Evolutionary conservation across 495 filamentous ascomycete species (phyloP).

Genomic region (Trichodelitschia bisporula): DNA sequence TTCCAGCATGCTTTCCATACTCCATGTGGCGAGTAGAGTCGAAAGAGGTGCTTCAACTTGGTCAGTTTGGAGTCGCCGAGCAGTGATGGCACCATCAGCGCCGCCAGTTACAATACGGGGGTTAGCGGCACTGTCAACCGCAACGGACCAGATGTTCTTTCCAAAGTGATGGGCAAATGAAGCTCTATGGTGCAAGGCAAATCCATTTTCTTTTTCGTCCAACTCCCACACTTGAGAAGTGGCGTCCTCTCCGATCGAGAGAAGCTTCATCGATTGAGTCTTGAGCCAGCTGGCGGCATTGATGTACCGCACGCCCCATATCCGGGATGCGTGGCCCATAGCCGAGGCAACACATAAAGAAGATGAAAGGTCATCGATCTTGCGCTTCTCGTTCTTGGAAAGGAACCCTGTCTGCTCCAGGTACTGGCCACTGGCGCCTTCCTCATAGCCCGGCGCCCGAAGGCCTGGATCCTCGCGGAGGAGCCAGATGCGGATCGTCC

Average conservation of each 20-base stretch:
- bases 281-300: too few relatives aligned
- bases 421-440: not conserved
- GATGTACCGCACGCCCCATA: slow-evolving; percentile 63
- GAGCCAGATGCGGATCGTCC: slow-evolving; percentile 57
- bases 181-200: not conserved
- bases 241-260: slow-evolving; percentile 13
- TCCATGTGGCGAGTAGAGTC: too few relatives aligned
- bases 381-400: too few relatives aligned
- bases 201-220: not conserved
- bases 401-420: not conserved
- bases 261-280: slow-evolving; percentile 10
- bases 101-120: not conserved
- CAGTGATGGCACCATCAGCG: not conserved
- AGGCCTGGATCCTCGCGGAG: not conserved
- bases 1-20: too few relatives aligned
- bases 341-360: slow-evolving; percentile 25
- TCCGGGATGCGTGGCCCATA: slow-evolving; percentile 65
- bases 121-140: not conserved
- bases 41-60: too few relatives aligned
- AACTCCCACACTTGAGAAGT: slow-evolving; percentile 7
- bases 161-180: slow-evolving; percentile 1
- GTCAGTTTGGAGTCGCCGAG: too few relatives aligned
- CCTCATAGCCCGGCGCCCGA: not conserved
- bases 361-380: not conserved
- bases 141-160: slow-evolving; percentile 1